Evolutionary conservation across 2,329 filamentous ascomycete genomes (phyloP).

Genomic region (Trichoderma sp.): DNA sequence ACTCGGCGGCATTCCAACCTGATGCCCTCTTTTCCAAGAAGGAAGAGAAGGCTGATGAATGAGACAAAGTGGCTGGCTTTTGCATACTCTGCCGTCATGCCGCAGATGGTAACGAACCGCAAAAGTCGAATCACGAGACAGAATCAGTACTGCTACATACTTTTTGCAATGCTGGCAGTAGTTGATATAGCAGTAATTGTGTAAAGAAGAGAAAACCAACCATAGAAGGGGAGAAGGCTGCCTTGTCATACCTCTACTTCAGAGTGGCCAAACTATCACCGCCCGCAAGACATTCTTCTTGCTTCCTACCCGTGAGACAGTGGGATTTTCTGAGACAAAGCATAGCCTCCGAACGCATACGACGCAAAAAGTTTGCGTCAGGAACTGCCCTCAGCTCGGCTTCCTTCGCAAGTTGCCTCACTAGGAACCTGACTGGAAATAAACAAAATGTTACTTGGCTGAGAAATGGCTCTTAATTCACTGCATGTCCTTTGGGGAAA

Average conservation of each 20-base stretch:
- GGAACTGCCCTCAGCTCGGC: not conserved
- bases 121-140: constrained; percentile 2
- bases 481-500: too few relatives aligned
- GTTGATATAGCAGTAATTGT: not conserved
- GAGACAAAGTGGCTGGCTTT: constrained; percentile 5
- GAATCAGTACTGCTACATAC: not conserved
- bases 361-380: not conserved
- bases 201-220: not conserved
- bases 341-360: constrained; percentile 19
- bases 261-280: not conserved
- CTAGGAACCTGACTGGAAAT: not conserved
- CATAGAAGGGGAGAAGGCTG: not conserved
- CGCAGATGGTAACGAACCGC: not conserved
- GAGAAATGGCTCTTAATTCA: not conserved
- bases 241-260: not conserved
- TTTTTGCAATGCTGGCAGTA: too few relatives aligned
- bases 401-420: not conserved
- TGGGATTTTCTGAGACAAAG: constrained; percentile 5
- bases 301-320: constrained; percentile 10
- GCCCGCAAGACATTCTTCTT: not conserved
- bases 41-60: not conserved
- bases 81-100: not conserved
- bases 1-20: not conserved
- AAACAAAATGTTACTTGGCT: not conserved
- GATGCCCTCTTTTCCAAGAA: not conserved